Evolutionary conservation across 1,284 basidiomycete species (phyloP), one percentile per base, ranked within the genome.

Genomic region (Sanghuangporus sanghuang): DNA sequence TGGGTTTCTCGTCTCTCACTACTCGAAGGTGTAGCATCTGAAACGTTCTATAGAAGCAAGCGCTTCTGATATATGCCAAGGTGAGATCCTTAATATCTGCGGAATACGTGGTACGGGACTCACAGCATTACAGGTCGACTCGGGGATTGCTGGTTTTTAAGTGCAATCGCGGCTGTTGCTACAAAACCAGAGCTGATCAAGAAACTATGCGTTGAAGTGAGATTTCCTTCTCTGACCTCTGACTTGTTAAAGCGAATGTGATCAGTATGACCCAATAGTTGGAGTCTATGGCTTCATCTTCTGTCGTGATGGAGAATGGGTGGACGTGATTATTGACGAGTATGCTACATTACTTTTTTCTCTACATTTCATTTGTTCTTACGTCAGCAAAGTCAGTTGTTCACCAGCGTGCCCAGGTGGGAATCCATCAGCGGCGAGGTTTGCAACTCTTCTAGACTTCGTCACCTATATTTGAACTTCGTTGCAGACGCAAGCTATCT

Each of bases 201-300:
- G 67, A 81, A 79, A 65, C 76, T 82, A 39, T 83, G 81, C 64
- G 80, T 83, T 36, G 80, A 76, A 42, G 79, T 81, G 64, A 62
- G 77, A 18, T n/a, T 36, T 23, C 11, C 32, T 27, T 50, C 50
- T 36, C 14, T 12, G 32, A 40, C 23, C 8, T 27, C n/a, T 50
- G 1, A 3, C 6, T 16, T 35, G 5, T 36, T 18, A 36, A 32
- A 12, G 11, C 9, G n/a, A 27, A 53, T 32, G 38, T 61, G 40
- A 50, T 14, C 62, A 83, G 82, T 72, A 78, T 39, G 80, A 84
- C 63, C 79, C 81, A 66, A 66, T 68, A 59, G 69, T 68, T n/a
- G 82, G 82, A 2, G 77, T 85, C 7, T 85, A 85, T 67, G 83
- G 83, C 6, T 83, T 83, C 68, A 79, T 83, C 53, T 83, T 83